Base-by-base conservation (phyloP, 139 green algal genomes). In the Chlorella vulgaris region DNA sequence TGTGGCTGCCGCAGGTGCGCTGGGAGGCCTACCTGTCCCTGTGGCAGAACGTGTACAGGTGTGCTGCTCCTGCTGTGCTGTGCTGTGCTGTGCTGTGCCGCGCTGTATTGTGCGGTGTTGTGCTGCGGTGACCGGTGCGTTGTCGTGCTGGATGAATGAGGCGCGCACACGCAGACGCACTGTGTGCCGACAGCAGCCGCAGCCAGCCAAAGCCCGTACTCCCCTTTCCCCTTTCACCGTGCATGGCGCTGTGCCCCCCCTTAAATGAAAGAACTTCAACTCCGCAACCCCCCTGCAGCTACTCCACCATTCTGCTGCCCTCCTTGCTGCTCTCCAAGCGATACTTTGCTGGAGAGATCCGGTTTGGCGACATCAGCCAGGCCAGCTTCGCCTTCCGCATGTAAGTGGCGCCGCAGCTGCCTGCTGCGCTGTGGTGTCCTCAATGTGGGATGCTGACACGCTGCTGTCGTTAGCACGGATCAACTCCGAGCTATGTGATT, bases 231-330 rank as follows among this genome's bases (percentile, higher is more conserved):
- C 47, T 15, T n/a, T n/a, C n/a, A n/a, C n/a, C n/a, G n/a, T n/a
- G n/a, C n/a, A n/a, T n/a, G n/a, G 47, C 47, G 10, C 13, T 58
- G 47, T 58, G 47, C 47, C 15, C 13, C 47, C 47, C 47, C 13
- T 15, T 58, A 4, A 40, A 15, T 58, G 21, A 40, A 15, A 70
- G 31, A 7, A 3, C 35, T 4, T 21, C 67, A 36, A 19, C 3
- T 35, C 68, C 28, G 6, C 36, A 28, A 60, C 38, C 29, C 26
- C 33, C 83, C 2, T 96, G 94, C 85, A 84, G 85, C 29, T 95
- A 94, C 70, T 89, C 91, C 43, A 97, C 94, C 38, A 91, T 97
- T 22, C 75, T 96, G 53, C 76, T 94, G n/a, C 94, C 94, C 19
- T 87, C 86, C 18, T 80, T 98, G 71, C 74, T 96, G 28, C 95